Base-by-base conservation (phyloP, 805 yeast genomes). In the Kluyveromyces starmeri region DNA sequence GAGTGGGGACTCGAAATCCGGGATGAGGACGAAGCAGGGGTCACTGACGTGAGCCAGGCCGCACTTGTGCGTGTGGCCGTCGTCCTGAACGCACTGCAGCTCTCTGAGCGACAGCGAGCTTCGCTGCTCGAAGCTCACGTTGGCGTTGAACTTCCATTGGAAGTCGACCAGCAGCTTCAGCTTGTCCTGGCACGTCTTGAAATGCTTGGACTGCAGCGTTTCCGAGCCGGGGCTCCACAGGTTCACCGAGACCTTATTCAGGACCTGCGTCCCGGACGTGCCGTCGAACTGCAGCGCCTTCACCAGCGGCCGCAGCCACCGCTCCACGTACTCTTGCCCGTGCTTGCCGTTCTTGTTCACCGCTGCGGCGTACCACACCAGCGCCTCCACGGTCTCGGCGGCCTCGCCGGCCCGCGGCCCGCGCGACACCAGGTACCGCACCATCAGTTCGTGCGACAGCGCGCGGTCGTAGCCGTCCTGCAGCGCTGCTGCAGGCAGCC, bases 141-240 rank as follows among this genome's bases (percentile, higher is more conserved):
- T 48, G 25, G 47, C 37, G 32, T 44, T 48, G 21, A 41, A 41
- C n/a, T 51, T 40, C 19, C 53, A 40, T 17, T 53, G 59, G 41
- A 49, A 56, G 31, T 56, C 61, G 7, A 49, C 46, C 15, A 56
- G 37, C 28, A 55, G 53, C 20, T 53, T 41, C 28, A 47, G 36
- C 33, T 48, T 53, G 25, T 55, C 59, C 16, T 48, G 36, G 16
- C 51, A 32, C 1, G 55, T 46, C 35, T 47, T 51, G 38, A 55
- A 55, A 29, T 40, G 44, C 27, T 47, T 52, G 17, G 47, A 48
- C 6, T 47, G 38, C 25, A 53, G 37, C 28, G 44, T 37, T 11
- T 22, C 36, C n/a, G 54, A 46, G 18, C 42, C 35, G 9, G 55
- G 43, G 30, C 49, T 53, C 60, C 60, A 56, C 24, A 53, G 20